Percentiles rank a stretch among this genome's conserved stretches.
phyloP scores from a whole-genome alignment of 2,329 filamentous ascomycete species.

The Colletotrichum endophyticum region DNA sequence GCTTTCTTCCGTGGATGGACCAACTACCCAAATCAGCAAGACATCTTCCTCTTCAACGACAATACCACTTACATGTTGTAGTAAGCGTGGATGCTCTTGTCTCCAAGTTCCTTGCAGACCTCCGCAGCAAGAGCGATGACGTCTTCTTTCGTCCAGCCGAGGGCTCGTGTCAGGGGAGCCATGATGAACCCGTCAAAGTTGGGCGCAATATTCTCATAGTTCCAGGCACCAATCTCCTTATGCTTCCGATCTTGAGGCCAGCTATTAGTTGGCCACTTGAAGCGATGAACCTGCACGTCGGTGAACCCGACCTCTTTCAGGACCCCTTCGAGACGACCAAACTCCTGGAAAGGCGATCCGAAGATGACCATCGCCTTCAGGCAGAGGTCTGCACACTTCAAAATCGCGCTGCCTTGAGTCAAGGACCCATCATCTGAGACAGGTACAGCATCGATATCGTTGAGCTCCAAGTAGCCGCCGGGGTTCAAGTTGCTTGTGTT shows the following conservation, averaged over 20 bases:
- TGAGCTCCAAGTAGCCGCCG: neutral
- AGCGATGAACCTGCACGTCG: neutral
- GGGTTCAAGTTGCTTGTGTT: neutral
- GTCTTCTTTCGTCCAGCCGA: neutral
- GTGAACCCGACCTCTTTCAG: neutral
- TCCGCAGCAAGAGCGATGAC: neutral
- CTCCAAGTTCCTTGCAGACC: neutral
- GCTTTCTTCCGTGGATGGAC: neutral
- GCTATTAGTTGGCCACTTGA: neutral
- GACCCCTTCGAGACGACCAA: neutral
- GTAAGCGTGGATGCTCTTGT: neutral
- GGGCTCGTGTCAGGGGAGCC: neutral
- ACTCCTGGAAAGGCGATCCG: neutral
- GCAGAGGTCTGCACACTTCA: neutral
- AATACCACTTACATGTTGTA: neutral
- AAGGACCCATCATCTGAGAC: neutral
- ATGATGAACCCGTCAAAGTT: neutral
- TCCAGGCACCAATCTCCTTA: neutral
- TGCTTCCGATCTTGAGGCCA: neutral
- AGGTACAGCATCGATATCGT: neutral
- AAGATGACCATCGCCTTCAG: neutral
- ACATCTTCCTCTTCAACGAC: neutral
- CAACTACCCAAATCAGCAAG: neutral
- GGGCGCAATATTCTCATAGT: neutral
- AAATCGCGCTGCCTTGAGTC: neutral